Conservation (phyloP, 176 grass and related monocot genomes). For the Puccinellia tenuiflora region DNA sequence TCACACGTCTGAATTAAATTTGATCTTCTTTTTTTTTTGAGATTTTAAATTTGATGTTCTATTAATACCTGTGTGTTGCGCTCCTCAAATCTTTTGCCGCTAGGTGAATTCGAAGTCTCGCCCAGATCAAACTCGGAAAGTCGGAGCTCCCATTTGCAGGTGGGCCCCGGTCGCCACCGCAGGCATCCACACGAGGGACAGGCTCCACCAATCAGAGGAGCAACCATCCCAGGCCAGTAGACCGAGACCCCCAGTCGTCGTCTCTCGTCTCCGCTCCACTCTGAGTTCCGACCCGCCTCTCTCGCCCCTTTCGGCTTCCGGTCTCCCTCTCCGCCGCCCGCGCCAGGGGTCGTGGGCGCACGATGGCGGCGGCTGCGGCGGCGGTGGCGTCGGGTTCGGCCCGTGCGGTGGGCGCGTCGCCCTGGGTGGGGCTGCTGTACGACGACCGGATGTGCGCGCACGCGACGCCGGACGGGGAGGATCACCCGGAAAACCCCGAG, state of each 20-base stretch:
- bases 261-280: background rate
- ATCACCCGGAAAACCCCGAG: conserved; percentile 79
- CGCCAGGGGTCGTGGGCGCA: background rate
- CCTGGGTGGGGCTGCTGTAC: conserved; percentile 71
- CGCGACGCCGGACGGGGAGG: conserved; percentile 56
- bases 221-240: background rate
- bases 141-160: background rate
- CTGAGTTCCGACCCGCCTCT: background rate
- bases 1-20: no score
- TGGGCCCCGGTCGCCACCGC: background rate
- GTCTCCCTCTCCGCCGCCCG: background rate
- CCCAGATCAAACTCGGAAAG: background rate
- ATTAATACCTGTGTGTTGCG: no score
- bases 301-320: background rate
- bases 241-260: background rate
- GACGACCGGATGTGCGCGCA: conserved; percentile 94
- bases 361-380: background rate
- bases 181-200: background rate
- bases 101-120: background rate
- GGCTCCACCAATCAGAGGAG: background rate
- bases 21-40: no score
- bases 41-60: no score
- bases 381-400: background rate
- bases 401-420: background rate
- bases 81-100: background rate